Conservation (phyloP, 225 moss, liverwort and hornwort species). For the Antitrichia curtipendula region DNA sequence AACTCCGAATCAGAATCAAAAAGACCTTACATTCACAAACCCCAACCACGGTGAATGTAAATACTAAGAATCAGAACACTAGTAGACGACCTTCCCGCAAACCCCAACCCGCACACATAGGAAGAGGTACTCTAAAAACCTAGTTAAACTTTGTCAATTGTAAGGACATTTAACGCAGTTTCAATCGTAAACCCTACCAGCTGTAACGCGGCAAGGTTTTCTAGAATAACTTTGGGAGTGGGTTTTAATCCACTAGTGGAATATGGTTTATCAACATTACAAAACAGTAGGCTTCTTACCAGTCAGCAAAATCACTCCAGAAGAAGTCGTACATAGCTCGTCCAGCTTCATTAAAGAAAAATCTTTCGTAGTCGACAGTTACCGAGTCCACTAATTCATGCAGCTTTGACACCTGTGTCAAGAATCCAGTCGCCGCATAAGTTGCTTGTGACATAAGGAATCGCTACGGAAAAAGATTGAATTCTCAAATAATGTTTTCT, state of each 20-base stretch:
- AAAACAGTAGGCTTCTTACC: constrained; percentile 15
- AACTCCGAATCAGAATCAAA: not conserved
- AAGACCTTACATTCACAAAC: not conserved
- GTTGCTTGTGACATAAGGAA: not conserved
- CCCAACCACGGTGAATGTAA: not conserved
- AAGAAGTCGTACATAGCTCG: constrained; percentile 78
- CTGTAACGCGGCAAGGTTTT: not conserved
- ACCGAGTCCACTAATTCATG: constrained; percentile 69
- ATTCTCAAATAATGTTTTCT: not conserved
- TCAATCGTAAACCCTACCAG: not conserved
- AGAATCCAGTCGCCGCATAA: not conserved
- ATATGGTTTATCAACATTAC: not conserved
- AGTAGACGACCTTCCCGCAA: not conserved
- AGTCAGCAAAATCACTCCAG: constrained; percentile 92
- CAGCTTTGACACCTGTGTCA: constrained; percentile 58
- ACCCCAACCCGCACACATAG: not conserved
- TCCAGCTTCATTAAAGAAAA: constrained; percentile 70
- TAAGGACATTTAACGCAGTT: not conserved
- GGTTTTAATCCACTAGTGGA: not conserved
- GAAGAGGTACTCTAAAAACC: not conserved
- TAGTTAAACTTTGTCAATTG: not conserved
- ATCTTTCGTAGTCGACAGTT: constrained; percentile 55
- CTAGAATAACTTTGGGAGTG: not conserved
- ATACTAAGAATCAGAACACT: not conserved
- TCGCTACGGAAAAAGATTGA: not conserved